Evolutionary conservation across 305 asterid genomes (phyloP).

Genomic region (Solanum hybrid): DNA sequence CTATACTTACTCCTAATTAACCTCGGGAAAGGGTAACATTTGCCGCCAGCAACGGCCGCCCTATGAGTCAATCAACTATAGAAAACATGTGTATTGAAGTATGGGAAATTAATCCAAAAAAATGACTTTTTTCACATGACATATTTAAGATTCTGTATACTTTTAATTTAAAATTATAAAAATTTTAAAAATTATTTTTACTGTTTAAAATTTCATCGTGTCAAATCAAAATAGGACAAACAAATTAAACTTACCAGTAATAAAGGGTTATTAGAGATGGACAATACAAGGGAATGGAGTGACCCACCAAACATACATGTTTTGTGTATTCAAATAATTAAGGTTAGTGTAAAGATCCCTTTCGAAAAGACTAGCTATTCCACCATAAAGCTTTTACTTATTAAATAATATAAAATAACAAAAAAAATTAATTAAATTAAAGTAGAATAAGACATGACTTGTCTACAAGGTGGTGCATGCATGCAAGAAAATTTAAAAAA

Average conservation of each 20-base stretch:
- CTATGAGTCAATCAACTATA: not conserved
- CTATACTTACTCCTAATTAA: not conserved
- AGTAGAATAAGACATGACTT: conserved; percentile 3
- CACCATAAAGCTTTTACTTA: not conserved
- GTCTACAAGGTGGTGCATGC: conserved; percentile 6
- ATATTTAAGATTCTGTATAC: not conserved
- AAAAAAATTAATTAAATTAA: not conserved
- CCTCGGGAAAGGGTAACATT: not conserved
- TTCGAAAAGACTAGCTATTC: not conserved
- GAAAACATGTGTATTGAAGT: not conserved
- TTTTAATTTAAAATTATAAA: not conserved
- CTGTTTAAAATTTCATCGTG: not conserved
- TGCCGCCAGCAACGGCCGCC: conserved; percentile 3
- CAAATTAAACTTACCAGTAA: not conserved
- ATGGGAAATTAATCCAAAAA: not conserved
- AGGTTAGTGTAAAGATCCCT: not conserved
- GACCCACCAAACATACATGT: not conserved
- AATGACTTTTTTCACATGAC: accelerated
- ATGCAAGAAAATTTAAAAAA: not conserved
- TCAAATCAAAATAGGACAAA: not conserved
- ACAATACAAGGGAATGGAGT: not conserved
- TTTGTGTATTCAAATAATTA: not conserved
- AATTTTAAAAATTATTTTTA: no score
- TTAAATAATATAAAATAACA: not conserved
- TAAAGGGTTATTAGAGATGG: not conserved